phyloP scores from a whole-genome alignment of 2,329 filamentous ascomycete species.

The Aspergillus unguis region DNA sequence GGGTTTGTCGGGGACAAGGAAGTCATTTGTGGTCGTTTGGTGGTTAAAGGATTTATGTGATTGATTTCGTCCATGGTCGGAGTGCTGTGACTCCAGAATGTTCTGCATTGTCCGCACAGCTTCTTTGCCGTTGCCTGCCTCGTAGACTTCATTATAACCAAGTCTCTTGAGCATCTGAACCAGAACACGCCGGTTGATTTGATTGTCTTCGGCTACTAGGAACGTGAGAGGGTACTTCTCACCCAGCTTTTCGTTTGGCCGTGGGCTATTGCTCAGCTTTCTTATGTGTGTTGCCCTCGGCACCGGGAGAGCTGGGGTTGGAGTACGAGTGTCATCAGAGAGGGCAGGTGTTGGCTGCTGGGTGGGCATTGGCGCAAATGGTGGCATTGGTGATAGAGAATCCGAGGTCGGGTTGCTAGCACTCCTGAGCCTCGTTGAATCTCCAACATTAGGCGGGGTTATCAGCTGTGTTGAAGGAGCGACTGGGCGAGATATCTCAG shows the following conservation, averaged over 20 bases:
- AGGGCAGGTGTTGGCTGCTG: slow-evolving; percentile 32
- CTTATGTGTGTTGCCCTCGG: slow-evolving; percentile 25
- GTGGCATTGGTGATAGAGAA: slow-evolving; percentile 23
- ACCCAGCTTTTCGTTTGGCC: slow-evolving; percentile 57
- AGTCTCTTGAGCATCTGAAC: slow-evolving; percentile 65
- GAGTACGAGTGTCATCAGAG: slow-evolving; percentile 25
- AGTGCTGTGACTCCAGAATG: slow-evolving; percentile 32
- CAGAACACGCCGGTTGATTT: slow-evolving; percentile 66
- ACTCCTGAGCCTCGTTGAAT: slow-evolving; percentile 22
- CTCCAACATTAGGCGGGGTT: slow-evolving; percentile 23
- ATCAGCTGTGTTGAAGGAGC: slow-evolving; percentile 48
- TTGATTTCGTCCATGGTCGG: slow-evolving; percentile 18
- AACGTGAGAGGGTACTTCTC: slow-evolving; percentile 62
- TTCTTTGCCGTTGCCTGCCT: slow-evolving; percentile 67
- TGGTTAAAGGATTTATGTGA: slow-evolving; percentile 10
- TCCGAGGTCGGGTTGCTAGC: slow-evolving; percentile 23
- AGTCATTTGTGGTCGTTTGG: slow-evolving; percentile 10
- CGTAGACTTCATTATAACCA: slow-evolving; percentile 60
- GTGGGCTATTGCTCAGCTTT: slow-evolving; percentile 25
- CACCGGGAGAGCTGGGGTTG: slow-evolving; percentile 21
- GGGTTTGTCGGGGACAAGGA: slow-evolving; percentile 19
- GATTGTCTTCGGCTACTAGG: slow-evolving; percentile 69
- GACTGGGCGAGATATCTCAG: slow-evolving; percentile 46
- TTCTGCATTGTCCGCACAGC: slow-evolving; percentile 61
- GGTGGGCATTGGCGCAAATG: slow-evolving; percentile 23